These are phyloP conservation scores for Cornus kousa DNA, from an alignment of 148 eudicot species.

Conservation along the genomic window DNA sequence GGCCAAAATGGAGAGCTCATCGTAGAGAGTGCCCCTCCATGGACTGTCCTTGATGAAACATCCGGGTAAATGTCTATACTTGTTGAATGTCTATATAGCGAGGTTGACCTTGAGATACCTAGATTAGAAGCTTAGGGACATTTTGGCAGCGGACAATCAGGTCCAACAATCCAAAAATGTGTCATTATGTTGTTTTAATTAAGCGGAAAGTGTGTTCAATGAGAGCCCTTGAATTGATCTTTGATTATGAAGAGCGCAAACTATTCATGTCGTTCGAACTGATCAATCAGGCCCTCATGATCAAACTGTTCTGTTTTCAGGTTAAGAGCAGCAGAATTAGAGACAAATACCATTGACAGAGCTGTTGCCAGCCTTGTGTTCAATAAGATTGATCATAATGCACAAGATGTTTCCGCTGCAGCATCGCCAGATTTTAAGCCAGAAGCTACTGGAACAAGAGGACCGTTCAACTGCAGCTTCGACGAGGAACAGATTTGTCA, in stretches of 20 bases:
- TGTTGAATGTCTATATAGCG: background rate
- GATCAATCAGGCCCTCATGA: background rate
- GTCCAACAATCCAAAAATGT: background rate
- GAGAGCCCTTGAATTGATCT: background rate
- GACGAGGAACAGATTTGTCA: background rate
- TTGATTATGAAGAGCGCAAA: background rate
- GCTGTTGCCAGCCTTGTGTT: slow-evolving; percentile 83
- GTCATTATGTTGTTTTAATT: too few relatives aligned
- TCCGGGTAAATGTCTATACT: slow-evolving; percentile 32
- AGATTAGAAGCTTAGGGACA: background rate
- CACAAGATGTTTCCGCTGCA: slow-evolving; percentile 24
- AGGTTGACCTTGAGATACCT: background rate
- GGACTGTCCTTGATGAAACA: slow-evolving; percentile 25
- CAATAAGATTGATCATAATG: slow-evolving; percentile 31
- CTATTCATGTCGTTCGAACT: too few relatives aligned
- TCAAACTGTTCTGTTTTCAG: slow-evolving; percentile 29
- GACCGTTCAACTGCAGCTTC: slow-evolving; percentile 7
- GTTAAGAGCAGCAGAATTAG: slow-evolving; percentile 37
- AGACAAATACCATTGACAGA: slow-evolving; percentile 68
- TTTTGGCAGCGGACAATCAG: background rate
- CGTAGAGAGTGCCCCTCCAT: slow-evolving; percentile 21
- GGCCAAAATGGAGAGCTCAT: slow-evolving; percentile 24
- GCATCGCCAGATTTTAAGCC: slow-evolving; percentile 21
- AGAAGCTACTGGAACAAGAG: slow-evolving; percentile 7
- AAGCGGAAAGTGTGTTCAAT: background rate